phyloP scores from a whole-genome alignment of 345 rosid species.

The Ceriops zippeliana region DNA sequence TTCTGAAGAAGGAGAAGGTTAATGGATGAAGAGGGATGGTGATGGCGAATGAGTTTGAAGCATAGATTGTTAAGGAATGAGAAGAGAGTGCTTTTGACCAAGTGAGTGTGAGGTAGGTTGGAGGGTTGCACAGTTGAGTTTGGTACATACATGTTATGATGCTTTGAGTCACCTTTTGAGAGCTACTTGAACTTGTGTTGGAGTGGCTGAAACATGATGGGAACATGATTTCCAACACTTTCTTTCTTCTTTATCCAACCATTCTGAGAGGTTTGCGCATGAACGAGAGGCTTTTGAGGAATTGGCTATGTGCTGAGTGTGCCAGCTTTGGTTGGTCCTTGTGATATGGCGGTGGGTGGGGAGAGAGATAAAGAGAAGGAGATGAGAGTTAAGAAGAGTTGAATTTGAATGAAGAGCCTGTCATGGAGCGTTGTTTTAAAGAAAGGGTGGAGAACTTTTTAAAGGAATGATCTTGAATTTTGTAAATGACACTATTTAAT shows the following conservation, averaged over 20 bases:
- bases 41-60: constrained; percentile 43
- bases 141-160: constrained; percentile 48
- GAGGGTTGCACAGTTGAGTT: constrained; percentile 39
- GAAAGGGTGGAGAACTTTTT: too few species aligned
- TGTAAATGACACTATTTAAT: neutral
- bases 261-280: neutral
- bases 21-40: constrained; percentile 44
- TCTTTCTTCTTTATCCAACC: constrained; percentile 4
- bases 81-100: constrained; percentile 51
- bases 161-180: constrained; percentile 41
- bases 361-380: neutral
- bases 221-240: constrained; percentile 33
- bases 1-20: constrained; percentile 46
- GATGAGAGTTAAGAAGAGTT: too few species aligned
- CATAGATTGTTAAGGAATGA: constrained; percentile 45
- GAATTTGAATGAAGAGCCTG: too few species aligned
- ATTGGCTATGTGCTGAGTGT: neutral
- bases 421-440: too few species aligned
- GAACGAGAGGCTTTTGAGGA: neutral
- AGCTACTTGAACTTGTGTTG: constrained; percentile 24
- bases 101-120: constrained; percentile 39
- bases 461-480: too few species aligned
- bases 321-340: neutral
- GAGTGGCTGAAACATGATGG: constrained; percentile 51
- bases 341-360: neutral